Conservation (phyloP, 129 eudicot species). For the Ambrosia artemisiifolia region DNA sequence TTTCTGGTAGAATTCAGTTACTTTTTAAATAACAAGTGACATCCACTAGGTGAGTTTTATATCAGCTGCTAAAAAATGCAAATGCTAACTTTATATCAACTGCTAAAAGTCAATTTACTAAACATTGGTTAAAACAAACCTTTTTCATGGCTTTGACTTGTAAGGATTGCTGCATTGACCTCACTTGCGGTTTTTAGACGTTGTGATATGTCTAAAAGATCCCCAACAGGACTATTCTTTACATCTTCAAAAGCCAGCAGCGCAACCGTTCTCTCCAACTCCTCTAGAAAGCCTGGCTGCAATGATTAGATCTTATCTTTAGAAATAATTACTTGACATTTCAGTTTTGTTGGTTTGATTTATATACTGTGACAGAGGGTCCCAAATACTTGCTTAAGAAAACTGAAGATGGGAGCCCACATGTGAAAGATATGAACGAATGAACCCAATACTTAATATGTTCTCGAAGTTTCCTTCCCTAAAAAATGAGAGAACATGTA, state of each 20-base stretch:
- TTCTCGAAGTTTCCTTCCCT: not conserved
- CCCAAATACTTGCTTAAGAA: not conserved
- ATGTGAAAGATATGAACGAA: conserved; percentile 10
- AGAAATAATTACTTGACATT: conserved; percentile 3
- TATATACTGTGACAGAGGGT: not conserved
- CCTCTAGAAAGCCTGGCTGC: conserved; percentile 87
- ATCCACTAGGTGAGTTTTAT: too few relatives aligned
- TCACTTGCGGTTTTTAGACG: conserved; percentile 94
- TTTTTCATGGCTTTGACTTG: conserved; percentile 98
- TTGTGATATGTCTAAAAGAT: conserved; percentile 86
- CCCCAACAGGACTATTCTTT: conserved; percentile 79
- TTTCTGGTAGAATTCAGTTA: not conserved
- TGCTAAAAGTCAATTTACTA: not conserved
- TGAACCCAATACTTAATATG: not conserved
- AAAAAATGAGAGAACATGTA: not conserved
- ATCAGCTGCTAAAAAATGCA: too few relatives aligned
- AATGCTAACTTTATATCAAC: not conserved
- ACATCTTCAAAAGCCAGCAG: conserved; percentile 91
- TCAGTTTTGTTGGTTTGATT: not conserved
- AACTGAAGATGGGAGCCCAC: not conserved
- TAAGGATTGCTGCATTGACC: conserved; percentile 97
- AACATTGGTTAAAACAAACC: conserved; percentile 40
- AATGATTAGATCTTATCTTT: conserved; percentile 11
- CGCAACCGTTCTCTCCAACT: conserved; percentile 91
- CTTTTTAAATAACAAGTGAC: not conserved